Percentiles rank a stretch among this genome's conserved stretches.
Conservation (phyloP, 148 eudicot species). For the Chenopodium quinoa region DNA sequence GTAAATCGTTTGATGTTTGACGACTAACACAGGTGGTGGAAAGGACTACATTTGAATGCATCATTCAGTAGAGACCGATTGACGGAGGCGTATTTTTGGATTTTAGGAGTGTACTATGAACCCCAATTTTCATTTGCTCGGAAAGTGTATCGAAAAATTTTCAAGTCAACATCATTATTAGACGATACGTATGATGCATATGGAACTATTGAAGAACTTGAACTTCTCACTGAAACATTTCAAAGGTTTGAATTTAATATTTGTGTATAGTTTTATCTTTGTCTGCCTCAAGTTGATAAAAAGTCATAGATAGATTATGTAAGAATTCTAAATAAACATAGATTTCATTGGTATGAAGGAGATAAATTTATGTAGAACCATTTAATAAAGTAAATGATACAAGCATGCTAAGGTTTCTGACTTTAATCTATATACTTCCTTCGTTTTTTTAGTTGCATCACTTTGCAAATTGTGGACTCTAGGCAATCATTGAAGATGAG, state of each 20-base stretch:
- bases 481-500: no score
- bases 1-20: not conserved
- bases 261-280: no score
- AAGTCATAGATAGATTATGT: no score
- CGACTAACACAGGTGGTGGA: conserved; percentile 43
- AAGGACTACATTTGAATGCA: conserved; percentile 24
- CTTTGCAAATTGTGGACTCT: no score
- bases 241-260: conserved; percentile 28
- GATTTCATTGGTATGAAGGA: no score
- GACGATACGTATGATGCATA: conserved; percentile 51
- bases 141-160: conserved; percentile 23
- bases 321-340: no score
- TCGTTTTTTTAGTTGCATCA: no score
- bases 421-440: no score
- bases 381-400: no score
- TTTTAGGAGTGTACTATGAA: conserved; percentile 27
- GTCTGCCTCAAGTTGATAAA: no score
- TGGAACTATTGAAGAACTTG: conserved; percentile 46
- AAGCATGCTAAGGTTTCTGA: no score
- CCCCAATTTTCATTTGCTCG: conserved; percentile 34
- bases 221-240: conserved; percentile 32
- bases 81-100: conserved; percentile 43
- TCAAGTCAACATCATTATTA: conserved; percentile 13
- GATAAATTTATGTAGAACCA: no score
- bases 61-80: conserved; percentile 40